Evolutionary conservation across 2,329 filamentous ascomycete species (phyloP).

Genomic region (Curvularia verruculosa): DNA sequence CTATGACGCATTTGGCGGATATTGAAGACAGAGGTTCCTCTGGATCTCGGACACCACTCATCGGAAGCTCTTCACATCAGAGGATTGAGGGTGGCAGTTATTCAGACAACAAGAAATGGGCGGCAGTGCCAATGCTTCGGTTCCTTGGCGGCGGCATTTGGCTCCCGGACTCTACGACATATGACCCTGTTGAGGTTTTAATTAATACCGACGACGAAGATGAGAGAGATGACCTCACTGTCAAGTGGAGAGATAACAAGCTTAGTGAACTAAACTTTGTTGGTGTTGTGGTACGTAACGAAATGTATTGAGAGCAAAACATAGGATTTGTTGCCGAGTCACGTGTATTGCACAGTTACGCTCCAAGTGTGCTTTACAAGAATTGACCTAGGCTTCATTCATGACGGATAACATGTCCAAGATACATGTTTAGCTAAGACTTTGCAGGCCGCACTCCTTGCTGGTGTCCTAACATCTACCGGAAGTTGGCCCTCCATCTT

Average conservation of each 20-base stretch:
- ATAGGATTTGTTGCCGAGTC: background rate
- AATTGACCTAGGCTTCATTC: background rate
- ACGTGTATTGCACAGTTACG: background rate
- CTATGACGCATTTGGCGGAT: conserved; percentile 31
- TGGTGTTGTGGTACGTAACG: conserved; percentile 48
- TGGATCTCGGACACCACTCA: conserved; percentile 31
- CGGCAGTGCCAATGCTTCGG: conserved; percentile 23
- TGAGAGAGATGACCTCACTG: conserved; percentile 47
- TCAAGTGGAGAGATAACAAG: conserved; percentile 50
- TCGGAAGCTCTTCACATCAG: conserved; percentile 23
- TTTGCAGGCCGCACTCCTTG: conserved; percentile 46
- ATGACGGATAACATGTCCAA: background rate
- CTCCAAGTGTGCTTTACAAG: background rate
- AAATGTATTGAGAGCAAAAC: background rate
- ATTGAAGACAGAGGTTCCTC: conserved; percentile 24
- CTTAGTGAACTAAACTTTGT: conserved; percentile 52
- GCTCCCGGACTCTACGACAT: conserved; percentile 42
- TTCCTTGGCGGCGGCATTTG: conserved; percentile 46
- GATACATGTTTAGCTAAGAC: conserved; percentile 1
- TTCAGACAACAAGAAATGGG: conserved; percentile 12
- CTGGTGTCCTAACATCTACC: conserved; percentile 52
- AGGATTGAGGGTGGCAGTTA: background rate
- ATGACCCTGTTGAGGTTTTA: conserved; percentile 47
- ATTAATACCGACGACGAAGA: conserved; percentile 44
- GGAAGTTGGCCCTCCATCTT: conserved; percentile 54